Percentiles rank a stretch among this genome's conserved stretches.
Evolutionary conservation across 768 basidiomycete genomes (phyloP).

Genomic region (Pleurotus salmoneostramineus): DNA sequence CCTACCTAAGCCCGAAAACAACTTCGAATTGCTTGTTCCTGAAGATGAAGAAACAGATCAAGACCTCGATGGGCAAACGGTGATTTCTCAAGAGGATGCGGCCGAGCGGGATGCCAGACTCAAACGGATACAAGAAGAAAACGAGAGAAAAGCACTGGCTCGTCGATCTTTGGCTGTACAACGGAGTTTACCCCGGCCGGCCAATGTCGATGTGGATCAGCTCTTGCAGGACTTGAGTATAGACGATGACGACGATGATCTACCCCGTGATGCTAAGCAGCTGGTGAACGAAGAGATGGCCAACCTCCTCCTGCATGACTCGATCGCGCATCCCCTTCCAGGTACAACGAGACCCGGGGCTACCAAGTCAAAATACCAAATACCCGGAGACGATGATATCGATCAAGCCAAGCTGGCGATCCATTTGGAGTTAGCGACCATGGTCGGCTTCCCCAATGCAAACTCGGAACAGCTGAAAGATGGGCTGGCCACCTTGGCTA

Average conservation of each 20-base stretch:
- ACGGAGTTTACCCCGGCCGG: constrained; percentile 79
- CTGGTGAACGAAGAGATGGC: constrained; percentile 79
- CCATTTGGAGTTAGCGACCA: constrained; percentile 73
- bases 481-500: constrained; percentile 61
- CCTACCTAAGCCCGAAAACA: constrained; percentile 92
- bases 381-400: constrained; percentile 77
- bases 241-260: constrained; percentile 39
- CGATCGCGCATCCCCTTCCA: constrained; percentile 82
- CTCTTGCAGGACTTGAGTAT: constrained; percentile 59
- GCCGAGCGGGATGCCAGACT: constrained; percentile 84
- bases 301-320: constrained; percentile 80
- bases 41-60: constrained; percentile 77
- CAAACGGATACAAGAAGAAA: constrained; percentile 64
- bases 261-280: constrained; percentile 45
- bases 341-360: constrained; percentile 80
- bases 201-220: constrained; percentile 67
- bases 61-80: constrained; percentile 19
- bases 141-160: constrained; percentile 76
- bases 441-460: constrained; percentile 85
- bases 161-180: constrained; percentile 81
- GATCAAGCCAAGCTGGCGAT: constrained; percentile 66
- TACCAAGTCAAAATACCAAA: constrained; percentile 60
- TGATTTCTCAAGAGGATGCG: constrained; percentile 76
- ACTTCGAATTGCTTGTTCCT: constrained; percentile 91
- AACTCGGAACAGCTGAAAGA: constrained; percentile 74